Conservation (phyloP, 441 rosid genomes). For the Erodium trifolium region DNA sequence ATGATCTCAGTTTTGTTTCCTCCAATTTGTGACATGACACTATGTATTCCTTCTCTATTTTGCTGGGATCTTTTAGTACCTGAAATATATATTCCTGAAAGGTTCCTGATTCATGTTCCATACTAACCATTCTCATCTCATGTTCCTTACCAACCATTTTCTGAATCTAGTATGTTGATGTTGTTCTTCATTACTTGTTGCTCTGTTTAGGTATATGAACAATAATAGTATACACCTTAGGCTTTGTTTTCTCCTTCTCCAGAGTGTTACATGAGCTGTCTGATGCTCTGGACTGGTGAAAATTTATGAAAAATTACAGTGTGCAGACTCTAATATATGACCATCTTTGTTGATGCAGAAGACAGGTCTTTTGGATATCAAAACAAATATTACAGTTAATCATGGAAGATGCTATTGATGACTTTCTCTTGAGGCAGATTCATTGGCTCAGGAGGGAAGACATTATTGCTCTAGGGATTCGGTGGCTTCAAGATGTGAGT, state of each 20-base stretch:
- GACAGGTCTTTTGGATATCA: conserved; percentile 97
- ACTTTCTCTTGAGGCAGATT: conserved; percentile 79
- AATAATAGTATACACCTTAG: background rate
- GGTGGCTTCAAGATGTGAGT: conserved; percentile 76
- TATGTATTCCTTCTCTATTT: background rate
- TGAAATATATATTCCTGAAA: background rate
- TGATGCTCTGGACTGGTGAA: background rate
- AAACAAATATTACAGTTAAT: conserved; percentile 86
- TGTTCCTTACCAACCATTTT: background rate
- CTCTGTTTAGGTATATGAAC: background rate
- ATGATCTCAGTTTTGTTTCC: background rate
- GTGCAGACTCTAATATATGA: conserved; percentile 15
- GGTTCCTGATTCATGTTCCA: too few species aligned
- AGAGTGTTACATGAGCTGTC: background rate
- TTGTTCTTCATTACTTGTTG: background rate
- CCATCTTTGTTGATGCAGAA: conserved; percentile 41
- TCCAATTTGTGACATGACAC: background rate
- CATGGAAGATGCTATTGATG: conserved; percentile 99
- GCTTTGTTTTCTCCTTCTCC: background rate
- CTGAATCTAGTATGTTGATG: background rate
- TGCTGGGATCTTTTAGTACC: background rate
- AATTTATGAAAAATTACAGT: background rate
- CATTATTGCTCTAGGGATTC: conserved; percentile 65
- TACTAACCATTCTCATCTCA: background rate
- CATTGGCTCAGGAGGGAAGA: conserved; percentile 82